Conservation (phyloP, 106 monocot species). For the Allium fistulosum region DNA sequence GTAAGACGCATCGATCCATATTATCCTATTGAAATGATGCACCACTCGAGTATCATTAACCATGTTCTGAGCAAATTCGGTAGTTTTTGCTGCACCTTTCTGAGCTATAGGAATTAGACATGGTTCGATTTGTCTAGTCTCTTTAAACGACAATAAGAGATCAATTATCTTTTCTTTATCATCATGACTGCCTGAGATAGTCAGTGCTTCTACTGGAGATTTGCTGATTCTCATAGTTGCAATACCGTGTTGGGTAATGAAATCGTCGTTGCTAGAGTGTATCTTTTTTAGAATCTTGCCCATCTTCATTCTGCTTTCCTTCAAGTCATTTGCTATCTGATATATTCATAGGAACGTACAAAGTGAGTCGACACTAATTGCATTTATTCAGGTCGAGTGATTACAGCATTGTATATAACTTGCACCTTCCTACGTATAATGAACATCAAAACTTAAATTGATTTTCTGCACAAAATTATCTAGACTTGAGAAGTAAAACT, state of each 20-base stretch:
- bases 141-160: not conserved
- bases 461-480: too few species aligned
- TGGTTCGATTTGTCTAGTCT: not conserved
- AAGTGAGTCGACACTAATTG: too few species aligned
- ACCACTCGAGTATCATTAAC: not conserved
- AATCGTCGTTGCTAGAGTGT: not conserved
- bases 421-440: too few species aligned
- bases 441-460: too few species aligned
- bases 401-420: too few species aligned
- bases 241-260: not conserved
- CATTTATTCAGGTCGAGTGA: too few species aligned
- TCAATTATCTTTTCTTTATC: not conserved
- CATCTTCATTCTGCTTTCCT: not conserved
- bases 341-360: too few species aligned
- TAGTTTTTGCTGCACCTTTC: not conserved
- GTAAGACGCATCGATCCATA: not conserved
- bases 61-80: not conserved
- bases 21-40: not conserved
- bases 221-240: not conserved
- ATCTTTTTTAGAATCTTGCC: not conserved
- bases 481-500: too few species aligned
- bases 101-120: not conserved
- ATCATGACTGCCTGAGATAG: not conserved
- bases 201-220: not conserved
- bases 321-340: not conserved